These are phyloP conservation scores for Fusarium sp. DNA, from an alignment of 2,329 filamentous ascomycete species.

Conservation along the genomic window DNA sequence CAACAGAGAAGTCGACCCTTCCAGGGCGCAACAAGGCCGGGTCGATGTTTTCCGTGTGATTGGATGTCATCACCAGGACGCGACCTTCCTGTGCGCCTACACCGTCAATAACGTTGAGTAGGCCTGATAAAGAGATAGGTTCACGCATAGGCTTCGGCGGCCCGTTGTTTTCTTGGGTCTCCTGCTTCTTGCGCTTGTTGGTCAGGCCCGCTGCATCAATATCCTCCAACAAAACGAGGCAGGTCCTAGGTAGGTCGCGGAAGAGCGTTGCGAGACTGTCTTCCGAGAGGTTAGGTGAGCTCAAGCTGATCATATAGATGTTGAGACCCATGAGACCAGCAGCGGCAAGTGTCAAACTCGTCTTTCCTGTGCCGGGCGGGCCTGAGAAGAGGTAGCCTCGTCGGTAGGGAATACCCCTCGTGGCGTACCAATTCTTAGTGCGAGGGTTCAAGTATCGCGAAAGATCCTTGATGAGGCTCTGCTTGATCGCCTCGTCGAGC, in stretches of 20 bases:
- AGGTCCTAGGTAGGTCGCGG: neutral
- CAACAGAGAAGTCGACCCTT: constrained; percentile 14
- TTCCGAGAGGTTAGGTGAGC: constrained; percentile 10
- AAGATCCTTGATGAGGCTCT: constrained; percentile 26
- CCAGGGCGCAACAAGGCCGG: constrained; percentile 13
- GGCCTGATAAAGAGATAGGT: constrained; percentile 60
- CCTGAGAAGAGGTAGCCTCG: constrained; percentile 35
- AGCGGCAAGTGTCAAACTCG: constrained; percentile 25
- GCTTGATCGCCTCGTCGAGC: constrained; percentile 21
- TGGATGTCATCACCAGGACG: constrained; percentile 78
- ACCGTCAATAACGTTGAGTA: constrained; percentile 75
- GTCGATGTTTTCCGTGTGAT: constrained; percentile 50
- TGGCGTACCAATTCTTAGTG: constrained; percentile 31
- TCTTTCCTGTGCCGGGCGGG: constrained; percentile 35
- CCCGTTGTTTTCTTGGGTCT: neutral
- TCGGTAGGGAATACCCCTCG: constrained; percentile 33
- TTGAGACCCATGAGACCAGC: constrained; percentile 26
- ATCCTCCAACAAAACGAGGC: constrained; percentile 27
- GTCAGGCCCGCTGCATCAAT: constrained; percentile 22
- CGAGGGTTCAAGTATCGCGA: constrained; percentile 26
- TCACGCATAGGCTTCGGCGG: neutral
- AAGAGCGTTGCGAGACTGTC: constrained; percentile 20
- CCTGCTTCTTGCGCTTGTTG: constrained; percentile 1
- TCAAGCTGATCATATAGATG: constrained; percentile 30
- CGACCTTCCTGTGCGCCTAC: constrained; percentile 74